These are phyloP conservation scores for Furculomyces boomerangus DNA, from an alignment of 371 early-diverging fungal genomes.

Conservation along the genomic window DNA sequence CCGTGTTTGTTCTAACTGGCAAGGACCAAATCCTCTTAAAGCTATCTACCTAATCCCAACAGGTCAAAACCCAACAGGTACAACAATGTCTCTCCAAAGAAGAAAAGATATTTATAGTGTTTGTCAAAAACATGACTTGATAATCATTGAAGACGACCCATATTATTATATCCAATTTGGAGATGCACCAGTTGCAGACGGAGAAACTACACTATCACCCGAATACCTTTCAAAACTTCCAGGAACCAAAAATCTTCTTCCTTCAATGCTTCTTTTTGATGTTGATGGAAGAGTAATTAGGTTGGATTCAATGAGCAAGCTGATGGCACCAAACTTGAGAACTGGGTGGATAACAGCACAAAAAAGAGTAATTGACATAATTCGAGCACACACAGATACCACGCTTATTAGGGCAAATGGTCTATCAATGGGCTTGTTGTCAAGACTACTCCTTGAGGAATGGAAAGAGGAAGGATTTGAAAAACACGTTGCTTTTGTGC, in stretches of 20 bases:
- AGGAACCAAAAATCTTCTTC: slow-evolving; percentile 16
- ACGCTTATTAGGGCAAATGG: slow-evolving; percentile 40
- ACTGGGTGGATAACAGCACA: slow-evolving; percentile 43
- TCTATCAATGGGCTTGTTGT: slow-evolving; percentile 32
- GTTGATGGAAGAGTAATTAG: slow-evolving; percentile 41
- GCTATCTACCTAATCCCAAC: slow-evolving; percentile 45
- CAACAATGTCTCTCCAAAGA: slow-evolving; percentile 32
- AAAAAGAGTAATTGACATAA: slow-evolving; percentile 27
- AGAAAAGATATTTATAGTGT: slow-evolving; percentile 34
- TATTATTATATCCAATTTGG: slow-evolving; percentile 45
- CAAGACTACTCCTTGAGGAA: slow-evolving; percentile 25
- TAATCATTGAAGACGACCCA: slow-evolving; percentile 54
- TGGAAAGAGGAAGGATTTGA: slow-evolving; percentile 34
- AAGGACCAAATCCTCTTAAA: slow-evolving; percentile 19
- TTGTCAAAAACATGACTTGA: slow-evolving; percentile 30
- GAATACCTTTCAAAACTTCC: slow-evolving; percentile 4
- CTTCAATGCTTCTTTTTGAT: slow-evolving; percentile 43
- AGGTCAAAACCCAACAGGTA: slow-evolving; percentile 56
- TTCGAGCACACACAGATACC: slow-evolving; percentile 37
- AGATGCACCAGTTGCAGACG: not conserved
- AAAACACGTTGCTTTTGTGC: slow-evolving; percentile 21
- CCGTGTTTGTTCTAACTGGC: slow-evolving; percentile 20
- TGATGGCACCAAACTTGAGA: slow-evolving; percentile 40
- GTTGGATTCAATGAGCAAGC: slow-evolving; percentile 47
- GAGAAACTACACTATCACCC: slow-evolving; percentile 2